Conservation (phyloP, 2,329 filamentous ascomycete species). For the Penicillium sp. region DNA sequence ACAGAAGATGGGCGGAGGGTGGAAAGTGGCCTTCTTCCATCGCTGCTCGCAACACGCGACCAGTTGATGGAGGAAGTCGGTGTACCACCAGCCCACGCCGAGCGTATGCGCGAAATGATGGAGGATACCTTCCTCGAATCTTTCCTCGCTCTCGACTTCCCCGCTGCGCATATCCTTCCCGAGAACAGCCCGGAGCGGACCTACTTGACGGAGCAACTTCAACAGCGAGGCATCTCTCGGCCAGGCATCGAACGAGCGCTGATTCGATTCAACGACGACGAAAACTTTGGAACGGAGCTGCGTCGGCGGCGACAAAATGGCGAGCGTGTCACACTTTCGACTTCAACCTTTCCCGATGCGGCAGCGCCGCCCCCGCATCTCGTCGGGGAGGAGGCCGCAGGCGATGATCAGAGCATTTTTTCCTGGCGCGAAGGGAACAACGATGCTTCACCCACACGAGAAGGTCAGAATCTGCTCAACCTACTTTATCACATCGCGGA, state of each 20-base stretch:
- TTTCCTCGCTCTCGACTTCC: constrained; percentile 41
- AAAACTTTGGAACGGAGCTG: constrained; percentile 38
- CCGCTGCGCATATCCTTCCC: constrained; percentile 32
- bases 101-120: constrained; percentile 42
- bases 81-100: constrained; percentile 35
- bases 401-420: constrained; percentile 43
- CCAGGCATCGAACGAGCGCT: constrained; percentile 36
- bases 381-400: constrained; percentile 35
- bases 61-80: constrained; percentile 41
- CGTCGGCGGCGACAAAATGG: constrained; percentile 37
- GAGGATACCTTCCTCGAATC: constrained; percentile 43
- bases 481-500: constrained; percentile 89
- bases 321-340: constrained; percentile 36
- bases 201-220: constrained; percentile 37
- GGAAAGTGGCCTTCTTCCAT: constrained; percentile 41
- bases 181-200: constrained; percentile 33
- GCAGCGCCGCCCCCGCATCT: constrained; percentile 22
- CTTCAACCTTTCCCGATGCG: constrained; percentile 30
- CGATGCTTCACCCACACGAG: constrained; percentile 38
- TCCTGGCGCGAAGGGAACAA: constrained; percentile 43
- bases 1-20: constrained; percentile 40
- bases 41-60: constrained; percentile 38
- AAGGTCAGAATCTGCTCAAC: constrained; percentile 75
- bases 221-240: constrained; percentile 37
- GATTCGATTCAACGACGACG: constrained; percentile 36